A percentile compares a stretch with the other conserved stretches of the same genome.
These are phyloP conservation scores for Cinnamomum micranthum DNA, from an alignment of 164 flowering plant genomes.

Conservation along the genomic window DNA sequence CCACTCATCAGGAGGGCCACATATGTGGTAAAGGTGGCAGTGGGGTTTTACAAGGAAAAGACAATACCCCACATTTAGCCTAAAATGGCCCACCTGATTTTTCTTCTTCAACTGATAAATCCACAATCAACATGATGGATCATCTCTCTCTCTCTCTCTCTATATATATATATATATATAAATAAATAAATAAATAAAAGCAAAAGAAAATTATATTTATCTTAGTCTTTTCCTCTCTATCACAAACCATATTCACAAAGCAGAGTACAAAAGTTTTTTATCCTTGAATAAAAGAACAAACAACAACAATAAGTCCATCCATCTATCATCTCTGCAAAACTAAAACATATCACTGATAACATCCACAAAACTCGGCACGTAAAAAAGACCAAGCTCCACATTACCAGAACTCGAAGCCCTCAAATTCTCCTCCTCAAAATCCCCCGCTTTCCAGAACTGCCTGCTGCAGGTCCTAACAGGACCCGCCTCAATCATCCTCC, in stretches of 20 bases:
- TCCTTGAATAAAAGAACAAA: too few species aligned
- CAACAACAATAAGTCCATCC: not conserved
- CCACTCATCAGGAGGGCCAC: not conserved
- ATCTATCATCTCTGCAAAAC: not conserved
- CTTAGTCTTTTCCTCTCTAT: not conserved
- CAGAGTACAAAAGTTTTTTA: not conserved
- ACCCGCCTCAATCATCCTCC: not conserved
- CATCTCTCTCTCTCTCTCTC: too few species aligned
- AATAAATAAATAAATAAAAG: too few species aligned
- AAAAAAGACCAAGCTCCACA: not conserved
- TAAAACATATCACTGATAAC: not conserved
- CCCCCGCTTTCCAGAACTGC: slow-evolving; percentile 94
- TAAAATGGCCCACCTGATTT: too few species aligned
- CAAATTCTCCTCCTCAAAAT: slow-evolving; percentile 50
- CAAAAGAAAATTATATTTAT: too few species aligned
- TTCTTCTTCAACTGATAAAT: too few species aligned
- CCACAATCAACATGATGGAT: too few species aligned
- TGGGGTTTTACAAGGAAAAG: too few species aligned
- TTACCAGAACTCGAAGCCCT: not conserved
- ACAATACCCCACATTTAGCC: too few species aligned
- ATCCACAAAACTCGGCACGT: not conserved
- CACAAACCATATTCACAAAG: not conserved
- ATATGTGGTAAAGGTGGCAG: too few species aligned
- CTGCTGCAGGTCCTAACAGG: slow-evolving; percentile 25
- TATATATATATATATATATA: too few species aligned